Evolutionary conservation across 305 asterid species (phyloP).

Genomic region (Rubia balearica): DNA sequence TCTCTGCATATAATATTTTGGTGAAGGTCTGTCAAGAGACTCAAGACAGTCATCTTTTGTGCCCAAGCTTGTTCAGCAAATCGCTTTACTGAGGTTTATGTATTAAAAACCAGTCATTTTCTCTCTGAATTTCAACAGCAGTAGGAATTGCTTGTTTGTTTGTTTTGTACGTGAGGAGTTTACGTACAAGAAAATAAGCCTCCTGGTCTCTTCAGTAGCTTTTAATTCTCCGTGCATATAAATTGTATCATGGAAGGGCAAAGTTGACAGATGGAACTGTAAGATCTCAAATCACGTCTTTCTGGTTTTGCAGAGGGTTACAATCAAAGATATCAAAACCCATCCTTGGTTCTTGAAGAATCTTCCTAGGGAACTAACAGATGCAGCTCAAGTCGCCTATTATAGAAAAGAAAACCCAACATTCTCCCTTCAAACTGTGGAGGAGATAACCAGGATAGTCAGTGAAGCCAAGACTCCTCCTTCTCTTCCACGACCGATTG

Average conservation of each 20-base stretch:
- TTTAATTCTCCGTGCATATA: neutral
- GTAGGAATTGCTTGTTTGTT: neutral
- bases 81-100: neutral
- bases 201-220: neutral
- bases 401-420: slow-evolving; percentile 82
- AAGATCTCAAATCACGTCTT: neutral
- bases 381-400: slow-evolving; percentile 66
- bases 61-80: neutral
- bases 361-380: slow-evolving; percentile 86
- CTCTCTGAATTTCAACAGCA: neutral
- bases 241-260: neutral
- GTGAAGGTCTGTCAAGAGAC: neutral
- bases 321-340: slow-evolving; percentile 72
- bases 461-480: slow-evolving; percentile 79
- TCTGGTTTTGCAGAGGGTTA: slow-evolving; percentile 55
- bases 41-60: neutral
- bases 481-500: slow-evolving; percentile 54
- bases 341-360: slow-evolving; percentile 98
- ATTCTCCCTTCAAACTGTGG: slow-evolving; percentile 63
- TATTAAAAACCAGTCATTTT: neutral
- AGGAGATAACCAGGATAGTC: slow-evolving; percentile 74
- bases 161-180: neutral
- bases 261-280: neutral
- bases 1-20: neutral
- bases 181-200: neutral